A percentile compares a stretch with the other conserved stretches of the same genome.
These are phyloP conservation scores for Talaromyces sp. DNA, from an alignment of 2,329 filamentous ascomycete genomes.

Conservation along the genomic window DNA sequence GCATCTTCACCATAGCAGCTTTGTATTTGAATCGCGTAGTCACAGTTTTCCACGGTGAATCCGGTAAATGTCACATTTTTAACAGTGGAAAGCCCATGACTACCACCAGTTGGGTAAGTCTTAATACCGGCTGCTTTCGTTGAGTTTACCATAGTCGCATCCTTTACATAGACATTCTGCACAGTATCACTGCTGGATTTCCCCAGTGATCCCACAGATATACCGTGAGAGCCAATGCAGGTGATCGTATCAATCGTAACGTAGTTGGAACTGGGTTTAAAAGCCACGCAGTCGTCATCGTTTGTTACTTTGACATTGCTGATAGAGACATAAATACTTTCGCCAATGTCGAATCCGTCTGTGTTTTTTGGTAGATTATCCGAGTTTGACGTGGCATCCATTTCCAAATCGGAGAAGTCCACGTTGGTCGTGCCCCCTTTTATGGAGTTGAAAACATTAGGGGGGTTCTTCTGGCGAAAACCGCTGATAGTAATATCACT, in stretches of 20 bases:
- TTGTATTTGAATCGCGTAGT: slow-evolving; percentile 45
- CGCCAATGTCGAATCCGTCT: slow-evolving; percentile 42
- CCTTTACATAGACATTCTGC: slow-evolving; percentile 38
- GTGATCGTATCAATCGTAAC: slow-evolving; percentile 38
- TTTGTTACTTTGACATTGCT: slow-evolving; percentile 35
- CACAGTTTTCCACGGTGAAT: slow-evolving; percentile 34
- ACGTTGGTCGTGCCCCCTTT: slow-evolving; percentile 34
- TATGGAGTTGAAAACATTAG: slow-evolving; percentile 43
- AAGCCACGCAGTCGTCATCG: slow-evolving; percentile 44
- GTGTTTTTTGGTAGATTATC: slow-evolving; percentile 38
- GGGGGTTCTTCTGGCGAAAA: slow-evolving; percentile 39
- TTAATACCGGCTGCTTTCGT: slow-evolving; percentile 47
- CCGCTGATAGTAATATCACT: slow-evolving; percentile 35
- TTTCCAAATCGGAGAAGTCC: slow-evolving; percentile 31
- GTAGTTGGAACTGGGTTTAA: slow-evolving; percentile 39
- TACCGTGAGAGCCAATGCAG: slow-evolving; percentile 45
- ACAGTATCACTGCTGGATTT: slow-evolving; percentile 38
- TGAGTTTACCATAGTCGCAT: slow-evolving; percentile 38
- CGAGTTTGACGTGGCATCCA: slow-evolving; percentile 39
- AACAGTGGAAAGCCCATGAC: slow-evolving; percentile 35
- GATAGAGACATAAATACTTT: slow-evolving; percentile 34
- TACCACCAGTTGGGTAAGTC: slow-evolving; percentile 36
- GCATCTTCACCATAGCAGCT: slow-evolving; percentile 39
- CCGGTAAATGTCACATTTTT: slow-evolving; percentile 40
- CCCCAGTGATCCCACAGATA: slow-evolving; percentile 47